These are phyloP conservation scores for Mucor mucedo DNA, from an alignment of 371 early-diverging fungal species.

Conservation along the genomic window DNA sequence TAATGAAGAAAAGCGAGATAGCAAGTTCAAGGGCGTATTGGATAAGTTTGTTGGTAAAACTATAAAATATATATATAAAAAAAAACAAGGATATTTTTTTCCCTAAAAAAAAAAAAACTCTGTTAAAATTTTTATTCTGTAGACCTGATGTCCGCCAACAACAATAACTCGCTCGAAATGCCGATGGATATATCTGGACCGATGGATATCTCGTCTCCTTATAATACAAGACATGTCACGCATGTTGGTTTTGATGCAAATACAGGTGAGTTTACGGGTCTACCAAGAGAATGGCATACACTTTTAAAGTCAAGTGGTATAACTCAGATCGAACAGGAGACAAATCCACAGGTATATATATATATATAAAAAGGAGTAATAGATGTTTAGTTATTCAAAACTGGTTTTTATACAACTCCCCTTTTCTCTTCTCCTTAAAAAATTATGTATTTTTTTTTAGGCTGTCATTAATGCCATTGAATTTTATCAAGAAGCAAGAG, in stretches of 20 bases:
- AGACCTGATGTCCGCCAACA: constrained; percentile 22
- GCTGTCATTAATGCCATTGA: constrained; percentile 40
- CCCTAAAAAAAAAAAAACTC: neutral
- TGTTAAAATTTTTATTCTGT: too few relatives aligned
- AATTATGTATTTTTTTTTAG: constrained; percentile 11
- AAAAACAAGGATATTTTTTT: too few relatives aligned
- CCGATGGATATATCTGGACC: constrained; percentile 5
- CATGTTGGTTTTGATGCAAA: constrained; percentile 38
- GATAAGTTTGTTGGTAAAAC: constrained; percentile 33
- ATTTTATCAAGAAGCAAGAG: constrained; percentile 34
- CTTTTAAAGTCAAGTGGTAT: constrained; percentile 35
- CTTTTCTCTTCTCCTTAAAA: constrained; percentile 9
- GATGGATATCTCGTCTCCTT: constrained; percentile 35
- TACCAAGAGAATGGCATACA: constrained; percentile 37
- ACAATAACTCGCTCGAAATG: neutral
- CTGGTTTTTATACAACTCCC: neutral
- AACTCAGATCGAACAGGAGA: constrained; percentile 32
- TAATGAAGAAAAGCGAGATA: constrained; percentile 19
- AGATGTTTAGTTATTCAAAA: neutral
- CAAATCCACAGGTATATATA: constrained; percentile 38
- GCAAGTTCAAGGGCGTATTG: constrained; percentile 26
- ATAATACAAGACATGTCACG: constrained; percentile 34
- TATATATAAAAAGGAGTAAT: constrained; percentile 5
- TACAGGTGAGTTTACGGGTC: constrained; percentile 37
- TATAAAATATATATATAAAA: too few relatives aligned